These are phyloP conservation scores for Trypanosoma vivax DNA, from an alignment of 208 protist species.

Conservation along the genomic window DNA sequence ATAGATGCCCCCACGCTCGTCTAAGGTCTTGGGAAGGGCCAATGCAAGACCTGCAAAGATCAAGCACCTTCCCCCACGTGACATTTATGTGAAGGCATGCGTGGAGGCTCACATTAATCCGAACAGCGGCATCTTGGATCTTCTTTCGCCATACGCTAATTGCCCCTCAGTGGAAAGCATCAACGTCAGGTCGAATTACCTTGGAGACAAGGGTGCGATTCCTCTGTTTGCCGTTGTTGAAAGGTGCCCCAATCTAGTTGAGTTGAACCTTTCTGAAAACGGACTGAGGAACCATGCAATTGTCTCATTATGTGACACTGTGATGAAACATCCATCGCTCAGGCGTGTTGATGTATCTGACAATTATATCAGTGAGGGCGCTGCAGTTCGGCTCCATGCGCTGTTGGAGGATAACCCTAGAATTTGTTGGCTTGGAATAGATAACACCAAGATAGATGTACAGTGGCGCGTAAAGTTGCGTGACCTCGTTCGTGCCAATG, in stretches of 20 bases:
- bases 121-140: constrained; percentile 58
- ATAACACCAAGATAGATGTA: constrained; percentile 84
- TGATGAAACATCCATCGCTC: constrained; percentile 46
- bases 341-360: constrained; percentile 74
- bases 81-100: constrained; percentile 75
- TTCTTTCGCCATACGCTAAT: constrained; percentile 50
- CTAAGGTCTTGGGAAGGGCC: constrained; percentile 17
- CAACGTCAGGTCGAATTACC: constrained; percentile 81
- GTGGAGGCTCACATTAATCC: constrained; percentile 53
- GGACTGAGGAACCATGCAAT: constrained; percentile 81
- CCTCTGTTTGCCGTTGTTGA: constrained; percentile 62
- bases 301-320: constrained; percentile 36
- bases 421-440: constrained; percentile 61
- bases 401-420: constrained; percentile 53
- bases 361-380: constrained; percentile 88
- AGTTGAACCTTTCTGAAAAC: constrained; percentile 65
- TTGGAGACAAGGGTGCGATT: constrained; percentile 80
- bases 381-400: constrained; percentile 41
- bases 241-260: constrained; percentile 38
- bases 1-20: constrained; percentile 15
- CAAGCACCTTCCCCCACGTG: constrained; percentile 34
- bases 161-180: constrained; percentile 33
- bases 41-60: constrained; percentile 13
- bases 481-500: constrained; percentile 46
- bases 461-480: constrained; percentile 57